phyloP scores from a whole-genome alignment of 148 eudicot genomes.

The Rhododendron mucronatum region DNA sequence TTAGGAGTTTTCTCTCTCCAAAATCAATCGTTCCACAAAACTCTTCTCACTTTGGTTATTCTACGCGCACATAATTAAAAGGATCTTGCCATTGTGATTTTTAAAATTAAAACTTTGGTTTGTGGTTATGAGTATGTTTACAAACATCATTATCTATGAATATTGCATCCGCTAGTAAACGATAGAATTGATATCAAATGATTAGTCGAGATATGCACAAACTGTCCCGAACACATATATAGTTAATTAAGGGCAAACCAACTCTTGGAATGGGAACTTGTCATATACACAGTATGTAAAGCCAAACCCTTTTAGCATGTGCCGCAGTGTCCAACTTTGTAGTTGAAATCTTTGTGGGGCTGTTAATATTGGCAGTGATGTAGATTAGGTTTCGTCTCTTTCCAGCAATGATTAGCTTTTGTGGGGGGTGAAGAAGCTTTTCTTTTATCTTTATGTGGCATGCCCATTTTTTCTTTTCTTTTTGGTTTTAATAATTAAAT shows the following conservation, averaged over 20 bases:
- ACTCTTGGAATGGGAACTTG: background rate
- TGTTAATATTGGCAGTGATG: background rate
- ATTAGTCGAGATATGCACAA: too few relatives aligned
- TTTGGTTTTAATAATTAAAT: background rate
- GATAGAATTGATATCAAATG: too few relatives aligned
- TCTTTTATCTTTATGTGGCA: background rate
- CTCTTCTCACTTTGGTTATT: background rate
- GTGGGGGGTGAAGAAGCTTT: background rate
- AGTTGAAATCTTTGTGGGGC: background rate
- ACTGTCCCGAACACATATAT: too few relatives aligned
- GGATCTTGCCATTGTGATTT: background rate
- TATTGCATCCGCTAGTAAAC: too few relatives aligned
- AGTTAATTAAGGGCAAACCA: background rate
- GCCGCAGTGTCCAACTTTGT: background rate
- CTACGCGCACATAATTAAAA: background rate
- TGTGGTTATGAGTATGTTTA: too few relatives aligned
- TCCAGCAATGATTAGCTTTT: constrained; percentile 2
- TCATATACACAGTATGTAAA: background rate
- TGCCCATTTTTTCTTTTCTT: background rate
- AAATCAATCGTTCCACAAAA: background rate
- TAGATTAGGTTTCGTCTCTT: background rate
- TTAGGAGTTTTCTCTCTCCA: background rate
- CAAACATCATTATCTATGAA: too few relatives aligned
- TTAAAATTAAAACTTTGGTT: background rate
- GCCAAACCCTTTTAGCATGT: constrained; percentile 1